Conservation (phyloP, 495 filamentous ascomycete genomes). For the Cryomyces antarcticus region DNA sequence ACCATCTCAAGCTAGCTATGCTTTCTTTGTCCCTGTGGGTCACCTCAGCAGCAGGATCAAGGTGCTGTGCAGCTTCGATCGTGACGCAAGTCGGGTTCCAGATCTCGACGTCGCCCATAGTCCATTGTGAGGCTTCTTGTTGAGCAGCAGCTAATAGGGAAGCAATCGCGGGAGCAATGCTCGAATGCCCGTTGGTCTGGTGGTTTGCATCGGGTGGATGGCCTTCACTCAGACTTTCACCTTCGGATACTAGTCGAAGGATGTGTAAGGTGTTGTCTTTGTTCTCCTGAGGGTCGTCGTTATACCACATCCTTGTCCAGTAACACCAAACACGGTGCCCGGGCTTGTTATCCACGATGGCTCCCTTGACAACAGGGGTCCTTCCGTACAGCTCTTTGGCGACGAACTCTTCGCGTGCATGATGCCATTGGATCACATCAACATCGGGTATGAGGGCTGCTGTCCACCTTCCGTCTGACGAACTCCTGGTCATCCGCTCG, state of each 20-base stretch:
- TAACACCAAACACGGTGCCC: slow-evolving; percentile 50
- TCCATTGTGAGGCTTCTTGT: slow-evolving; percentile 33
- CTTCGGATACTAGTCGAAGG: slow-evolving; percentile 57
- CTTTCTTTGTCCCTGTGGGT: slow-evolving; percentile 41
- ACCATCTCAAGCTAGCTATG: slow-evolving; percentile 45
- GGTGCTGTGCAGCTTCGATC: slow-evolving; percentile 34
- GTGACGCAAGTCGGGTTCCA: slow-evolving; percentile 44
- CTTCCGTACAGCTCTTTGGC: slow-evolving; percentile 29
- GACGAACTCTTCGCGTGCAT: slow-evolving; percentile 72
- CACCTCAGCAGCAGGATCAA: slow-evolving; percentile 28
- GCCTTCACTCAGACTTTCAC: slow-evolving; percentile 4
- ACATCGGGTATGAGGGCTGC: slow-evolving; percentile 57
- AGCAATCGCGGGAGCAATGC: slow-evolving; percentile 21
- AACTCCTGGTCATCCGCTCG: slow-evolving; percentile 13
- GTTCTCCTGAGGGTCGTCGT: slow-evolving; percentile 17
- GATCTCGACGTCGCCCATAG: slow-evolving; percentile 35
- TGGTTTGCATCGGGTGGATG: background rate
- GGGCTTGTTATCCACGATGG: slow-evolving; percentile 30
- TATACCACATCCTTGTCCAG: slow-evolving; percentile 58
- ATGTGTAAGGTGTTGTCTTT: slow-evolving; percentile 57
- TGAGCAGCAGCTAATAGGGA: slow-evolving; percentile 33
- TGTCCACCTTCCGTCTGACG: slow-evolving; percentile 17
- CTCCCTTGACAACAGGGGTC: slow-evolving; percentile 44
- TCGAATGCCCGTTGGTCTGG: background rate
- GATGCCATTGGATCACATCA: slow-evolving; percentile 64